A percentile compares a stretch with the other conserved stretches of the same genome.
Conservation (phyloP, 169 alveolate species). For the Babesia caballi region DNA sequence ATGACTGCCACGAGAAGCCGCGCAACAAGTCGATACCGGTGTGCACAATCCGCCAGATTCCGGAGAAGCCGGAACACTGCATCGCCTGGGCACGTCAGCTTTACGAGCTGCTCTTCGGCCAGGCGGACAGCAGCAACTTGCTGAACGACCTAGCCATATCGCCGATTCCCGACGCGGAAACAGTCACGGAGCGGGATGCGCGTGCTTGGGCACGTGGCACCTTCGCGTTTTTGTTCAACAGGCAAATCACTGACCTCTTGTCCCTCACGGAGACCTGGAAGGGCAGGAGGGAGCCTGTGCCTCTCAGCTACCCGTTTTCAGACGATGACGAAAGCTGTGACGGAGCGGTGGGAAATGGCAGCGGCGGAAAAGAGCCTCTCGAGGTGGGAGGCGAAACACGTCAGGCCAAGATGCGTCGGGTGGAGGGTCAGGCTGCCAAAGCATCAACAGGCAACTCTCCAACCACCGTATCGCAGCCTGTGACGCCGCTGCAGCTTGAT, state of each 20-base stretch:
- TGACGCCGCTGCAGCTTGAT: not conserved
- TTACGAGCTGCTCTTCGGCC: constrained; percentile 80
- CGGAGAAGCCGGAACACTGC: constrained; percentile 97
- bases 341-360: not conserved
- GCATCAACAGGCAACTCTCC: too few species aligned
- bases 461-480: not conserved
- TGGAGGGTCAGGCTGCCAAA: not conserved
- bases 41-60: constrained; percentile 97
- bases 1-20: constrained; percentile 88
- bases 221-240: constrained; percentile 64
- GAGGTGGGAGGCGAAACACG: not conserved
- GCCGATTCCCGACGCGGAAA: constrained; percentile 7
- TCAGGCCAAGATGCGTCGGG: not conserved
- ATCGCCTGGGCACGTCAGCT: constrained; percentile 95
- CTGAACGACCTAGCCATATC: constrained; percentile 49
- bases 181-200: not conserved
- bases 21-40: constrained; percentile 91
- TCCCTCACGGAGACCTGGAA: constrained; percentile 37
- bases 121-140: constrained; percentile 33
- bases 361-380: not conserved
- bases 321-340: not conserved
- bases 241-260: constrained; percentile 50
- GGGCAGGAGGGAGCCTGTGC: constrained; percentile 1
- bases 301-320: not conserved
- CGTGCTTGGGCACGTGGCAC: constrained; percentile 1